Evolutionary conservation across 257 asterid species (phyloP), one percentile per base, ranked within the genome.

Genomic region (Solanum sejunctum): DNA sequence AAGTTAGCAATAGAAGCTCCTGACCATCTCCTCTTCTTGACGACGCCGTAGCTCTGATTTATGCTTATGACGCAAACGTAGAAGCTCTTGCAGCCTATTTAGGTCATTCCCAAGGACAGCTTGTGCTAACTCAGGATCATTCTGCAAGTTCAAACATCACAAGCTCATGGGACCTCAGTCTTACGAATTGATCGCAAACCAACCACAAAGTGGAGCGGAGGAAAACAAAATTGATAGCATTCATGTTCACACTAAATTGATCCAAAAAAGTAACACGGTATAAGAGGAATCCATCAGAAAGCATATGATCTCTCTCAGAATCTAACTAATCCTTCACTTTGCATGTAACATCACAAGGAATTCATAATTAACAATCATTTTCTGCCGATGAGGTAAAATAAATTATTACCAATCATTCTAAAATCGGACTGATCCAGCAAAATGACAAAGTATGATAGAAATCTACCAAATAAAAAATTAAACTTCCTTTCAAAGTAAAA

Each of bases 91-190:
- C 90, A 96, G 89, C 90, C 61, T 92, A 87, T 93, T 90, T 86
- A 93, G 89, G 89, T 96, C 98, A 88, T 96, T 95, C 67, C 98
- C 99, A 81, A 96, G 97, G 90, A 95, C 81, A 87, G 88, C 92
- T 93, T 95, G 99, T 86, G 98, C 99, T 80, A 96, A 89, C 90
- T 96, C 98, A 79, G 99, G 99, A 90, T 96, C 98, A 79, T 88
- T 93, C 99, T 96, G 87, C 84, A 84, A 88, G 86, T 80, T 84
- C 77, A 88, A 87, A 93, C 41, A 85, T 81, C 85, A 87, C 83
- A 80, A 78, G 2, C 78, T 91, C 54, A 91, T 23, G 56, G 12
- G 49, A 63, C 80, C 66, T 49, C 57, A 13, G 71, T 15, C 8
- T 51, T 77, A 26, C 5, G 80, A 70, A 18, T 39, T 69, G 78